Evolutionary conservation across 441 rosid species (phyloP), one percentile per base, ranked within the genome.

Genomic region (Populus tomentosa): DNA sequence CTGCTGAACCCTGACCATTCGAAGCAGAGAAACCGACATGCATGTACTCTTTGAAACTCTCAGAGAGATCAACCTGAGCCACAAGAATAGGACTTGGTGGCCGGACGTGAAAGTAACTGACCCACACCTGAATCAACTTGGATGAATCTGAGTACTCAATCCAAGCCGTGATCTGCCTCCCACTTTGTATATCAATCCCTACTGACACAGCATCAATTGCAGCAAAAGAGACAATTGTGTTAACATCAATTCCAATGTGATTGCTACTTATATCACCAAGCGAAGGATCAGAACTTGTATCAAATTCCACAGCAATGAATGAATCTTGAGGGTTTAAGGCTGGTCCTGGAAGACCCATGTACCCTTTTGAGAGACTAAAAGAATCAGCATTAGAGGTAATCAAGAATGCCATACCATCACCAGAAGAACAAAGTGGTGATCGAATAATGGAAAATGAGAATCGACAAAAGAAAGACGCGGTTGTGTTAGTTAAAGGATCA

Each of bases 21-120:
- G 97, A 89, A 76, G 94, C 97, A 0, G 97, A 84, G 88, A 94
- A 94, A 13, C 97, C 98, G 0, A 94, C 92, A 67, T 89, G 88
- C 97, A 94, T 92, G 50, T 72, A 91, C 87, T 94, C 94, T 56
- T 85, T 90, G 67, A 90, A 75, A 68, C 84, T 85, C 56, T 75
- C 77, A 14, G 93, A 84, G 38, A 94, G 90, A 79, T 94, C 95
- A 21, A 91, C 73, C 78, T 84, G 85, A 18, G 90, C 86, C 6
- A 86, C 83, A 42, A 94, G 84, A 81, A 89, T 67, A 5, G 97
- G 97, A 33, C 65, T 86, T 16, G 69, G 71, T 33, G 95, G 98
- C 85, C 87, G 87, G 59, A 77, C 69, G 3, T 70, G 81, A 0
- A 88, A 81, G 77, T 89, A 87, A 62, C 92, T 86, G 36, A 86